These are phyloP conservation scores for Suillus paluster DNA, from an alignment of 768 basidiomycete species.

Conservation along the genomic window DNA sequence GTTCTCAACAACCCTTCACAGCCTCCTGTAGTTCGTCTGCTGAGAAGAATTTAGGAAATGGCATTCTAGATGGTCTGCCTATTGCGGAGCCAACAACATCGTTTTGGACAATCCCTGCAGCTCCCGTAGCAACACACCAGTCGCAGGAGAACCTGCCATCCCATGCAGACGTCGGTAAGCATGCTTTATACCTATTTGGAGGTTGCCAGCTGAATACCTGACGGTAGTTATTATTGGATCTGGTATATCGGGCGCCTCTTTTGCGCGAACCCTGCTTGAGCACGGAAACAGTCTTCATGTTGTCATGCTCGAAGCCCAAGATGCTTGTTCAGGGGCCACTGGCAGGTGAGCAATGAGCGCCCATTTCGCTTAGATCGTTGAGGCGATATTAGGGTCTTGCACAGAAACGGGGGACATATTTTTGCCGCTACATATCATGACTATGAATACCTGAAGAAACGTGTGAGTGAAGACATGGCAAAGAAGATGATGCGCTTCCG, in stretches of 20 bases:
- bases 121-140: slow-evolving; percentile 43
- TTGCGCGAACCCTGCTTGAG: slow-evolving; percentile 44
- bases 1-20: neutral
- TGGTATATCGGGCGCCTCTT: slow-evolving; percentile 53
- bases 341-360: slow-evolving; percentile 42
- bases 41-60: slow-evolving; percentile 11
- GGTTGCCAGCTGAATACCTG: neutral
- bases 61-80: slow-evolving; percentile 55
- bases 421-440: slow-evolving; percentile 54
- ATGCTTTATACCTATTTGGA: neutral
- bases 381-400: neutral
- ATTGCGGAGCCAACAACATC: slow-evolving; percentile 55
- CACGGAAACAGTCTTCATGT: slow-evolving; percentile 35
- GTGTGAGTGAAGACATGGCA: slow-evolving; percentile 44
- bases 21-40: neutral
- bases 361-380: neutral
- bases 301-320: slow-evolving; percentile 66
- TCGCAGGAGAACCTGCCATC: slow-evolving; percentile 39
- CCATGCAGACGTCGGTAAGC: slow-evolving; percentile 59
- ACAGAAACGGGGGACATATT: slow-evolving; percentile 56
- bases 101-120: slow-evolving; percentile 66
- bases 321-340: slow-evolving; percentile 57
- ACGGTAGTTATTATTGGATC: slow-evolving; percentile 52
- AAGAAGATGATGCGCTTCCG: slow-evolving; percentile 46
- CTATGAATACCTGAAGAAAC: slow-evolving; percentile 41